Evolutionary conservation across 2,329 filamentous ascomycete genomes (phyloP), one percentile per base, ranked within the genome.

Genomic region (Microcera coccophila): DNA sequence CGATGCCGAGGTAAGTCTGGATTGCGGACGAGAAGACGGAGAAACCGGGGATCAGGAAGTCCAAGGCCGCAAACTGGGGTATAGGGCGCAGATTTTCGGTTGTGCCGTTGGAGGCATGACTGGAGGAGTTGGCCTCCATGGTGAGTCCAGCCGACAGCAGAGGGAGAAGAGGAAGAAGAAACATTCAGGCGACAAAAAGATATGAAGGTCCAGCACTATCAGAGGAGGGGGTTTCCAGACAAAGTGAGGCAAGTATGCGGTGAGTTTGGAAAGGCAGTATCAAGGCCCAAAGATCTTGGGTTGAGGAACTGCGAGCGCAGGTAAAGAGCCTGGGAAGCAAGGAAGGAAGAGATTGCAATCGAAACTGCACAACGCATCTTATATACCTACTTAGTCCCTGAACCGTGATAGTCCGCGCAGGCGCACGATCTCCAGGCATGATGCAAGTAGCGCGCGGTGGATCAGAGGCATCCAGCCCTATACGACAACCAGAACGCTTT

Each of bases 31-130:
- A 75, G 41, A 82, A 63, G 43, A 80, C 62, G 7, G 78, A 78
- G 60, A 84, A 83, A 15, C 83, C 81, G 0, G 83, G 83, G 52
- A 87, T 76, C 60, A 87, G 73, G 48, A 74, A 72, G 57, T 86
- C 81, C 22, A 87, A 67, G 12, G 81, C 61, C 39, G 61, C 70
- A 29, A 72, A 66, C 49, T 72, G 71, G 7, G 70, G 61, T 18
- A 61, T 45, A 2, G 48, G 48, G 19, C 42, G 17, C 20, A 37
- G 11, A 16, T 15, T 38, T 4, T 26, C 15, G 17, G 21, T 10
- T 3, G 26, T 34, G n/a, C 44, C 32, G 34, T 26, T 24, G 37
- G 17, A 5, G 5, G 5, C 33, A 20, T n/a, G 8, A 17, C 36
- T 39, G 9, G 54, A 49, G 32, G 52, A 42, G 45, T 58, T 58